These are phyloP conservation scores for Rhinocladiella mackenziei DNA, from an alignment of 2,329 filamentous ascomycete genomes.

Conservation along the genomic window DNA sequence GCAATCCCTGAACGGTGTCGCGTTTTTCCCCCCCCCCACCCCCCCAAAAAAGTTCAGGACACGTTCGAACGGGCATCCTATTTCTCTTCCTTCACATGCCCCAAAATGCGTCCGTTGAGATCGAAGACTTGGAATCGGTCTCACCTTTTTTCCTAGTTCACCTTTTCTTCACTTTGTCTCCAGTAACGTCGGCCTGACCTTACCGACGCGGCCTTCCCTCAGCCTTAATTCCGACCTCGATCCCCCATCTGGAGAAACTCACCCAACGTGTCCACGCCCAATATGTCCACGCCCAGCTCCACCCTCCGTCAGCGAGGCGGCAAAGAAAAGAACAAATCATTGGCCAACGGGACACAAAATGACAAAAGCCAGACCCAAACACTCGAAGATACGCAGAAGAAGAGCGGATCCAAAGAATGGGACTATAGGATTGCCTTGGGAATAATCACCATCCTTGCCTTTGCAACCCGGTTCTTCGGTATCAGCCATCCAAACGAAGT, in stretches of 20 bases:
- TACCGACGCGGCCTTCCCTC: no score
- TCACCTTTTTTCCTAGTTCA: neutral
- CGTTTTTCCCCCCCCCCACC: neutral
- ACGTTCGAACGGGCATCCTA: constrained; percentile 4
- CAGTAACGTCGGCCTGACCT: neutral
- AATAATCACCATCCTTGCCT: constrained; percentile 77
- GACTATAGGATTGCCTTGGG: constrained; percentile 77
- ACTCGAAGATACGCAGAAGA: constrained; percentile 28
- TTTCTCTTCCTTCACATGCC: neutral
- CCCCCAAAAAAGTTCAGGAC: constrained; percentile 19
- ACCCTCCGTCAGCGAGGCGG: constrained; percentile 27
- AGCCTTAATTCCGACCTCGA: no score
- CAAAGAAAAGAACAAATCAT: constrained; percentile 27
- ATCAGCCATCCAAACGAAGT: constrained; percentile 95
- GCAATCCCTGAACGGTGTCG: constrained; percentile 6
- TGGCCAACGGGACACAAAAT: constrained; percentile 24
- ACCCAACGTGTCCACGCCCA: neutral
- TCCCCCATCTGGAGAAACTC: neutral
- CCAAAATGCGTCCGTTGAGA: neutral
- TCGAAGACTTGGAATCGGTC: neutral
- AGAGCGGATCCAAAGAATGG: constrained; percentile 61
- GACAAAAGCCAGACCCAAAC: constrained; percentile 17
- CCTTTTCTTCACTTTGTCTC: constrained; percentile 2
- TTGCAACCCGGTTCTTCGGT: constrained; percentile 90
- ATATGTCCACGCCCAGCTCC: constrained; percentile 26